Evolutionary conservation across 1,139 yeast genomes (phyloP), one percentile per base, ranked within the genome.

Genomic region (Hansenula sp.): DNA sequence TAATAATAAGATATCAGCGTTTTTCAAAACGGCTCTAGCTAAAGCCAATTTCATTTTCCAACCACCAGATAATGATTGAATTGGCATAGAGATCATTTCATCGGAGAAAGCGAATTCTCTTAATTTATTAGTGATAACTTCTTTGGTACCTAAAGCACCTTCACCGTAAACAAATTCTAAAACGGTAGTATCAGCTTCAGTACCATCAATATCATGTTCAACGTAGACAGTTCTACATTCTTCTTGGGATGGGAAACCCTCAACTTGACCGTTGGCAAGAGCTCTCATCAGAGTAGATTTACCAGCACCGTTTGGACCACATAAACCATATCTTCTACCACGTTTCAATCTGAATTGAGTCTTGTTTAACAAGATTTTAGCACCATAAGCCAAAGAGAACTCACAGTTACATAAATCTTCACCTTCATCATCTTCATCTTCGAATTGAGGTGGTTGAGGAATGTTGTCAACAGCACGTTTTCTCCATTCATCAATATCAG

Each of bases 231-330:
- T 93, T 81, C 90, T 89, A 77, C 96, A 89, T 77, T 89, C 97
- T 46, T 88, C 96, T 77, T 90, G 96, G 63, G 94, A 76, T 77
- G 99, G 99, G 96, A 93, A 93, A 74, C 98, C 98, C 71, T 93
- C 98, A 67, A 93, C 97, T 81, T 93, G 98, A 72, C 98, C 98
- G 77, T 93, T 91, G 61, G 98, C 98, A 76, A 93, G 88, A 63
- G 99, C 98, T 81, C 97, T 89, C 98, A 93, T 90, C 74, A 93
- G 84, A 62, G 99, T 93, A 60, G 98, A 93, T 79, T 93, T 93
- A 87, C 99, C 99, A 65, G 98, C 96, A 86, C 99, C 99, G 76
- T 93, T 93, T 68, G 98, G 97, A 77, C 99, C 99, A 80, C 97
- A 91, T 63, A 93, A 81, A 89, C 99, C 99, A 72, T 93, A 93